Percentiles rank a stretch among this genome's conserved stretches.
phyloP scores from a whole-genome alignment of 1,284 basidiomycete species.

The Moniliella sp. region DNA sequence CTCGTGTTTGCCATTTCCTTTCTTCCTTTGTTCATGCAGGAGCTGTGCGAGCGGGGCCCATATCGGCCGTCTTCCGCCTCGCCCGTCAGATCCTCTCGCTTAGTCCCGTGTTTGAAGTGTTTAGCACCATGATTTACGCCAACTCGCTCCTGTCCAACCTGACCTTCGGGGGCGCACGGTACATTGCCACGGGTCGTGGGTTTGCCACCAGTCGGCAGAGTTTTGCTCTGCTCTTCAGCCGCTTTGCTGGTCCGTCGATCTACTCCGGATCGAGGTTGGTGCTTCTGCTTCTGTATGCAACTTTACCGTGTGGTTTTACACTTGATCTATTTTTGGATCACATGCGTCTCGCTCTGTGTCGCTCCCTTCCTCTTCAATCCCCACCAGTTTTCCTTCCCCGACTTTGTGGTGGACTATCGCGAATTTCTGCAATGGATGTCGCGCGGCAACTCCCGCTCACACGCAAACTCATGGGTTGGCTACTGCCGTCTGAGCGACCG shows the following conservation, averaged over 20 bases:
- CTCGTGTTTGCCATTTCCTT: conserved; percentile 34
- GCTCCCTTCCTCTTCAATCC: conserved; percentile 34
- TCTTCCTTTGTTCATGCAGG: conserved; percentile 32
- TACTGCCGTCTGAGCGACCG: conserved; percentile 33
- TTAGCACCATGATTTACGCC: conserved; percentile 32
- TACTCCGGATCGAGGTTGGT: conserved; percentile 30
- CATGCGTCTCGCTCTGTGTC: conserved; percentile 27
- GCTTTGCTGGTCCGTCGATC: conserved; percentile 32
- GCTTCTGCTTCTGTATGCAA: conserved; percentile 29
- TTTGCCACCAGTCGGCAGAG: conserved; percentile 30
- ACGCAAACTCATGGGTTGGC: conserved; percentile 31
- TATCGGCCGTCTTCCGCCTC: conserved; percentile 28
- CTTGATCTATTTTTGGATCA: conserved; percentile 34
- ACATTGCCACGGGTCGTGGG: conserved; percentile 32
- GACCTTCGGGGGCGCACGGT: conserved; percentile 31
- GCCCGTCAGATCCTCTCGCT: conserved; percentile 31
- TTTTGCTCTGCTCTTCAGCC: conserved; percentile 29
- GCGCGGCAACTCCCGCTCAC: conserved; percentile 30
- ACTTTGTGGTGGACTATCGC: conserved; percentile 34
- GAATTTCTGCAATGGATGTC: conserved; percentile 34
- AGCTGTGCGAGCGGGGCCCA: conserved; percentile 30
- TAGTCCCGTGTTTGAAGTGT: conserved; percentile 32
- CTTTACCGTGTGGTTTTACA: conserved; percentile 32
- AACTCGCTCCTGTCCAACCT: conserved; percentile 32
- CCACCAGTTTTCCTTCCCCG: conserved; percentile 30